Conservation (phyloP, 2,329 filamentous ascomycete species). For the Fusarium nematophilum region DNA sequence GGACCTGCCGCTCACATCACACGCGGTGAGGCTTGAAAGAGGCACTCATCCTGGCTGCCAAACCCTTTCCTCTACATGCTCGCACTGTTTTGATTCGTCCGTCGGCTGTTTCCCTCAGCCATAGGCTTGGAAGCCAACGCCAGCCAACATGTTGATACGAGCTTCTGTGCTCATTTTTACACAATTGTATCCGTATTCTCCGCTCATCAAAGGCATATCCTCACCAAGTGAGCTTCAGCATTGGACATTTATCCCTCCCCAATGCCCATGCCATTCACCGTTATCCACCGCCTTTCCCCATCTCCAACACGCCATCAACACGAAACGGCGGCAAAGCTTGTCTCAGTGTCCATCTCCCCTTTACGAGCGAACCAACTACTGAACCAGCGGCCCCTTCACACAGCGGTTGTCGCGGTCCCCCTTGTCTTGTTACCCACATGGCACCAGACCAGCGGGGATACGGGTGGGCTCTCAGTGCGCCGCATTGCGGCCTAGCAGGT, state of each 20-base stretch:
- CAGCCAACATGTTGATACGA: too few relatives aligned
- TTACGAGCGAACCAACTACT: too few relatives aligned
- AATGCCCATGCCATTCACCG: too few relatives aligned
- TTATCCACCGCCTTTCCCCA: not conserved
- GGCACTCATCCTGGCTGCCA: not conserved
- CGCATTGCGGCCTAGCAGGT: not conserved
- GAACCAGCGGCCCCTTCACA: not conserved
- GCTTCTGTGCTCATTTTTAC: too few relatives aligned
- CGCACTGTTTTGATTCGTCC: too few relatives aligned
- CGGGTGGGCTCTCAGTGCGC: not conserved
- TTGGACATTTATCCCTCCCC: too few relatives aligned
- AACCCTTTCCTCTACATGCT: too few relatives aligned
- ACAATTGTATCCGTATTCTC: too few relatives aligned
- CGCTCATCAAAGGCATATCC: not conserved
- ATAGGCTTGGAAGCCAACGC: too few relatives aligned
- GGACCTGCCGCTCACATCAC: too few relatives aligned
- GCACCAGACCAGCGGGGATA: not conserved
- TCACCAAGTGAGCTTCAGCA: constrained; percentile 1
- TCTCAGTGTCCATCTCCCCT: not conserved
- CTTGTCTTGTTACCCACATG: constrained; percentile 7
- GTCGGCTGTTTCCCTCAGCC: too few relatives aligned
- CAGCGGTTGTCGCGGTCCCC: not conserved
- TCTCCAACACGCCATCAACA: constrained; percentile 14
- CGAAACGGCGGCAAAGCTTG: constrained; percentile 25
- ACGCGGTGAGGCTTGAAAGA: constrained; percentile 3